Evolutionary conservation across 305 asterid species (phyloP).

Genomic region (Caryopteris hybrid): DNA sequence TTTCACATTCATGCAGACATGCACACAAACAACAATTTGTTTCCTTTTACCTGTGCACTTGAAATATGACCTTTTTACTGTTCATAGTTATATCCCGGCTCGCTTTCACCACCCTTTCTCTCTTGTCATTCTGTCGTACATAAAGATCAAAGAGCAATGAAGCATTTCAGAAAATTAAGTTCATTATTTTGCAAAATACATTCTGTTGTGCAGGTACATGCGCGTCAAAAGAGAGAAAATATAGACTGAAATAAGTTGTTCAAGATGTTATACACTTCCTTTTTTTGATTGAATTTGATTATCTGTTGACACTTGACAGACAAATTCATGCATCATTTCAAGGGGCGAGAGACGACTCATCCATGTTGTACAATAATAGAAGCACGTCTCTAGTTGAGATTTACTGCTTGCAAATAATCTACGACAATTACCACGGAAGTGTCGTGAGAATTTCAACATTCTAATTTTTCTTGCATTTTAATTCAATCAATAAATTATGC

Average conservation of each 20-base stretch:
- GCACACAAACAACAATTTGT: neutral
- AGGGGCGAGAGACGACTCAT: neutral
- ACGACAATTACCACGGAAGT: neutral
- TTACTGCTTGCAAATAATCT: slow-evolving; percentile 2
- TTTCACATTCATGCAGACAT: neutral
- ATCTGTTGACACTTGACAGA: neutral
- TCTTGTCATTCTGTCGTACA: slow-evolving; percentile 68
- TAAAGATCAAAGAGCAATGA: neutral
- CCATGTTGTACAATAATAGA: neutral
- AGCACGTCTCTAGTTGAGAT: neutral
- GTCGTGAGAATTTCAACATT: neutral
- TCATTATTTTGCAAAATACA: neutral
- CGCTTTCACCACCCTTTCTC: slow-evolving; percentile 92
- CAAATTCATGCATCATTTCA: neutral
- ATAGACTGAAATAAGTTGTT: neutral
- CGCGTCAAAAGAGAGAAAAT: neutral
- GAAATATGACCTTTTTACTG: slow-evolving; percentile 93
- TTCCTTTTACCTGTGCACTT: slow-evolving; percentile 78
- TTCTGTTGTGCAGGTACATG: neutral
- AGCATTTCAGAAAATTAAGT: neutral
- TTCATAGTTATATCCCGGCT: slow-evolving; percentile 91
- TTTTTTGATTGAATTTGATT: neutral
- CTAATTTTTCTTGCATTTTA: neutral
- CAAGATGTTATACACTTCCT: neutral
- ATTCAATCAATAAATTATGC: neutral